Percentiles rank a stretch among this genome's conserved stretches.
Conservation (phyloP, 352 stramenopile genomes). For the Globisporangium middletonii region DNA sequence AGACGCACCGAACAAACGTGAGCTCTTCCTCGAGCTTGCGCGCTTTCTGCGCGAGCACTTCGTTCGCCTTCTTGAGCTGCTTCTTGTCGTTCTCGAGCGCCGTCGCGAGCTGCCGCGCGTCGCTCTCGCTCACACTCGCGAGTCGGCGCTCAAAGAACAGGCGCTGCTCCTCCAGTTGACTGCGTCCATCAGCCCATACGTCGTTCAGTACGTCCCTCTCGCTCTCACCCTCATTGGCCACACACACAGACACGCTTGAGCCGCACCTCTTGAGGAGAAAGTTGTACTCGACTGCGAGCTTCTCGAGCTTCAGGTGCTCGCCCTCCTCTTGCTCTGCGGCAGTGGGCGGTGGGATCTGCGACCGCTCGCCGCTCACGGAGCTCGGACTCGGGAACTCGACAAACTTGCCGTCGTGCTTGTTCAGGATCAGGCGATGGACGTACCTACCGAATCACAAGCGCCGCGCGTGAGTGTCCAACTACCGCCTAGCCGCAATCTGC, state of each 20-base stretch:
- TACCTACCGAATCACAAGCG: constrained; percentile 25
- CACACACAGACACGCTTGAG: not conserved
- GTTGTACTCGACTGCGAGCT: constrained; percentile 95
- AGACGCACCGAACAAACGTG: constrained; percentile 61
- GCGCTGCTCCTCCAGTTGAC: constrained; percentile 94
- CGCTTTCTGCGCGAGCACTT: constrained; percentile 49
- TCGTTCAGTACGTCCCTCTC: no score
- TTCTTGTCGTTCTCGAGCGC: constrained; percentile 78
- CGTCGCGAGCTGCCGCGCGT: constrained; percentile 44
- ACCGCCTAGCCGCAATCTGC: not conserved
- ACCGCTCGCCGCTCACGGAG: constrained; percentile 57
- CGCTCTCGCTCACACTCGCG: constrained; percentile 49
- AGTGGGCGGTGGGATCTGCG: constrained; percentile 55
- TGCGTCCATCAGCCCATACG: constrained; percentile 11
- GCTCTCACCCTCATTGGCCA: no score
- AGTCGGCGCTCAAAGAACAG: constrained; percentile 89
- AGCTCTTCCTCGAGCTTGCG: constrained; percentile 81
- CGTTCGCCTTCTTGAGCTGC: constrained; percentile 70
- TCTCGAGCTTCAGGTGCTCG: constrained; percentile 94
- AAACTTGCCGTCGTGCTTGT: constrained; percentile 93
- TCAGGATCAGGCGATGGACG: constrained; percentile 83
- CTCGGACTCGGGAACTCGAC: constrained; percentile 92
- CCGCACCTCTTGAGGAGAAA: constrained; percentile 90
- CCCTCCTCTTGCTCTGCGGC: constrained; percentile 86
- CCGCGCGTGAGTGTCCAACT: no score